These are phyloP conservation scores for Limonium bicolor DNA, from an alignment of 148 eudicot species.

Conservation along the genomic window DNA sequence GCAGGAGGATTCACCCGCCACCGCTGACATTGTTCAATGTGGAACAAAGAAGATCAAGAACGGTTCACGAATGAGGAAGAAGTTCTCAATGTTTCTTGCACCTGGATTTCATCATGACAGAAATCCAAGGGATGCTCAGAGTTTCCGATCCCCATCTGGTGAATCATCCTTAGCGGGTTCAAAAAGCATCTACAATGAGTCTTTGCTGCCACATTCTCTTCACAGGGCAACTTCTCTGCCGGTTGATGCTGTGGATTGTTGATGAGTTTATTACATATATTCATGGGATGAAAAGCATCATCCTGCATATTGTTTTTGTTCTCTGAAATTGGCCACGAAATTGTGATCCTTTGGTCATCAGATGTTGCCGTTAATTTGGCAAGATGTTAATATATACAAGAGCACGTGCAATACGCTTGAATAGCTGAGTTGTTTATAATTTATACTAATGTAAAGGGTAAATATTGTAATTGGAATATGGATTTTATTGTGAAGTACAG, in stretches of 20 bases:
- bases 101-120: slow-evolving; percentile 4
- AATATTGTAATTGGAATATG: too few relatives aligned
- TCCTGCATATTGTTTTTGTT: too few relatives aligned
- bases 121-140: slow-evolving; percentile 6
- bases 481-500: too few relatives aligned
- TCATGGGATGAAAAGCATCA: too few relatives aligned
- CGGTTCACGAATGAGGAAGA: slow-evolving; percentile 19
- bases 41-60: slow-evolving; percentile 8
- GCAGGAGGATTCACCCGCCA: slow-evolving; percentile 5
- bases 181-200: slow-evolving; percentile 22
- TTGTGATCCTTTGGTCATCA: too few relatives aligned
- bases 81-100: slow-evolving; percentile 14
- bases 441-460: too few relatives aligned
- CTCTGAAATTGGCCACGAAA: too few relatives aligned
- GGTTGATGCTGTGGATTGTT: slow-evolving; percentile 53
- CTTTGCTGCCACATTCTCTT: slow-evolving; percentile 41
- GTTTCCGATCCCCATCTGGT: slow-evolving; percentile 10
- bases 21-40: slow-evolving; percentile 9
- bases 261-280: slow-evolving; percentile 4
- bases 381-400: too few relatives aligned
- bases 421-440: too few relatives aligned
- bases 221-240: slow-evolving; percentile 71
- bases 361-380: too few relatives aligned
- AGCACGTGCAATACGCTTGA: too few relatives aligned
- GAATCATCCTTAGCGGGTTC: slow-evolving; percentile 20